Evolutionary conservation across 768 basidiomycete genomes (phyloP), one percentile per base, ranked within the genome.

Genomic region (Lentinula aciculospora): DNA sequence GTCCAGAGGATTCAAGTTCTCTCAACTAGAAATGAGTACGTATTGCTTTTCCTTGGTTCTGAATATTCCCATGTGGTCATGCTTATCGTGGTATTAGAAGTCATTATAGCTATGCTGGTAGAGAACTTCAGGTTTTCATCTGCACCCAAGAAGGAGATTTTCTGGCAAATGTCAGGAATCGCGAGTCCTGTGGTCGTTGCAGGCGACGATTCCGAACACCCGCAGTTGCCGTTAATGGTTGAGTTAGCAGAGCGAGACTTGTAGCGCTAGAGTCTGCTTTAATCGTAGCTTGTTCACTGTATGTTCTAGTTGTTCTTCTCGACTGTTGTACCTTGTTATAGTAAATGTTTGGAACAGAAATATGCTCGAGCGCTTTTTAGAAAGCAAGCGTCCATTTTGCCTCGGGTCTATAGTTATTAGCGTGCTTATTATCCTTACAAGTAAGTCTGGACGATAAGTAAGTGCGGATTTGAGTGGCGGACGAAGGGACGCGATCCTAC

Each of bases 21-120:
- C 56, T 12, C 56, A 57, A 29, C 27, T 57, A 10, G 56, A 57
- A 57, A 57, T 57, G 56, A 57, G 56, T 57, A 36, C n/a, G 56
- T 57, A 8, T 4, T 29, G 4, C 12, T 21, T 36, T 23, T 21
- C 10, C 25, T 2, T 46, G 28, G 4, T 28, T 34, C 13, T 23
- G 12, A 46, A 21, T 19, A 40, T 40, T n/a, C n/a, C n/a, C n/a
- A 8, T 42, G 32, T 42, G 19, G 25, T 56, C 15, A 44, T 28
- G 27, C 7, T 9, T 25, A 27, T 29, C 28, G 3, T 25, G 10
- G 0, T 5, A 46, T 44, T 29, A 56, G 55, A 56, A 44, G 55
- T 56, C 19, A 32, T 57, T 13, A 36, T 57, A 3, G 28, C 56
- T 12, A 47, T 57, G 45, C 45, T 57, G 4, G 56, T 57, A 17